Percentiles rank a stretch among this genome's conserved stretches.
These are phyloP conservation scores for Alternaria infectoria DNA, from an alignment of 2,329 filamentous ascomycete species.

Conservation along the genomic window DNA sequence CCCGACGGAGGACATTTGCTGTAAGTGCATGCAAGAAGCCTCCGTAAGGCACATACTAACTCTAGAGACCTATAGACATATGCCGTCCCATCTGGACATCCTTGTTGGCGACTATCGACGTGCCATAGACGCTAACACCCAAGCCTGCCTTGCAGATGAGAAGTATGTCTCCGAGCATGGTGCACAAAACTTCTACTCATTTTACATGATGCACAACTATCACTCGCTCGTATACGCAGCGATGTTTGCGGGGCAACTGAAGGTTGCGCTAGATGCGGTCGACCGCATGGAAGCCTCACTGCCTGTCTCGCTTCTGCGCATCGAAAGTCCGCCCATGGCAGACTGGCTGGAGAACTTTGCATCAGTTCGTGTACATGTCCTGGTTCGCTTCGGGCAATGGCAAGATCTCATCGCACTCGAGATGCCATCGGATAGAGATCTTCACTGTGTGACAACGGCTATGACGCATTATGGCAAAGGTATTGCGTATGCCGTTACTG, in stretches of 20 bases:
- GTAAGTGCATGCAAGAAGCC: neutral
- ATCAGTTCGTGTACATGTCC: slow-evolving; percentile 70
- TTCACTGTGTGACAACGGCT: slow-evolving; percentile 75
- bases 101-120: slow-evolving; percentile 73
- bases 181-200: slow-evolving; percentile 73
- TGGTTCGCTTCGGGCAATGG: slow-evolving; percentile 78
- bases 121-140: slow-evolving; percentile 70
- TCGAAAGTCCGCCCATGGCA: slow-evolving; percentile 75
- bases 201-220: slow-evolving; percentile 77
- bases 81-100: slow-evolving; percentile 79
- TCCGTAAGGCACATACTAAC: neutral
- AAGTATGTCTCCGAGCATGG: slow-evolving; percentile 67
- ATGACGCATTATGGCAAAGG: slow-evolving; percentile 72
- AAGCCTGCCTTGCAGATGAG: slow-evolving; percentile 71
- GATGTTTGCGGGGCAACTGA: slow-evolving; percentile 74
- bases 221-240: slow-evolving; percentile 79
- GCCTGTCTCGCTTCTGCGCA: slow-evolving; percentile 67
- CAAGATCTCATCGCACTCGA: slow-evolving; percentile 64
- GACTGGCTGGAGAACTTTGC: slow-evolving; percentile 77
- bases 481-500: slow-evolving; percentile 68
- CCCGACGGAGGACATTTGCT: slow-evolving; percentile 74
- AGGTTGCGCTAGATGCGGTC: slow-evolving; percentile 67
- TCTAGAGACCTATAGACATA: slow-evolving; percentile 55
- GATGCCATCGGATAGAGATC: slow-evolving; percentile 62
- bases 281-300: slow-evolving; percentile 66